Conservation (phyloP, 2,329 filamentous ascomycete species). For the Blumeria graminis region DNA sequence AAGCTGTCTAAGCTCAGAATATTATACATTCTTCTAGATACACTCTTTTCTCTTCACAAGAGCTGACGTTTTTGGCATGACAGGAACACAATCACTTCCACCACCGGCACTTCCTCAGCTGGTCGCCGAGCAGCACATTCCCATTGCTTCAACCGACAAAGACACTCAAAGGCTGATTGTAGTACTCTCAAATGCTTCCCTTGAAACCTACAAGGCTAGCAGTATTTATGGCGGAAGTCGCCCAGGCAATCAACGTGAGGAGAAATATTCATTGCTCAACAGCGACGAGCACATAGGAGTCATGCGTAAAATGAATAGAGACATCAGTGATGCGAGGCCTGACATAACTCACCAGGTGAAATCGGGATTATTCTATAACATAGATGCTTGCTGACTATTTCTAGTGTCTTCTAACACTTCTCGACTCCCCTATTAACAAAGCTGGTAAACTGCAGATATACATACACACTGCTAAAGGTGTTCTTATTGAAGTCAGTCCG, state of each 20-base stretch:
- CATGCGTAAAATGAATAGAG: slow-evolving; percentile 98
- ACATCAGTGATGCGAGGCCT: slow-evolving; percentile 90
- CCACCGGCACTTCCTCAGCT: slow-evolving; percentile 77
- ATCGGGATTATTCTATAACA: slow-evolving; percentile 9
- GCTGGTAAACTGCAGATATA: slow-evolving; percentile 94
- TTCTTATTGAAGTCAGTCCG: slow-evolving; percentile 94
- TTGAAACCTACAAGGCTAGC: slow-evolving; percentile 80
- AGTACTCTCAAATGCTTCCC: slow-evolving; percentile 84
- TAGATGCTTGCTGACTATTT: slow-evolving; percentile 7
- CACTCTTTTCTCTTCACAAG: not conserved
- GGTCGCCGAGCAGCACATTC: slow-evolving; percentile 73
- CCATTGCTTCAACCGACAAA: slow-evolving; percentile 70
- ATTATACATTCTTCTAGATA: not conserved
- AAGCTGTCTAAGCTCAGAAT: not conserved
- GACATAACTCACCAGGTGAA: slow-evolving; percentile 96
- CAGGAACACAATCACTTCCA: slow-evolving; percentile 85
- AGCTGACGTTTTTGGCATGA: slow-evolving; percentile 12
- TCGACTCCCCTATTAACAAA: slow-evolving; percentile 98
- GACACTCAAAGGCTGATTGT: slow-evolving; percentile 81
- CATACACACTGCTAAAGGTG: slow-evolving; percentile 92
- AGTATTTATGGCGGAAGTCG: slow-evolving; percentile 40
- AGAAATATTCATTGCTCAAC: slow-evolving; percentile 94
- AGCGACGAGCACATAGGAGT: slow-evolving; percentile 98
- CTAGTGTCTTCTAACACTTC: slow-evolving; percentile 84
- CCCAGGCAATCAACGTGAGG: slow-evolving; percentile 40